Evolutionary conservation across 2,329 filamentous ascomycete species (phyloP).

Genomic region (Ophiostoma triangulosporum): DNA sequence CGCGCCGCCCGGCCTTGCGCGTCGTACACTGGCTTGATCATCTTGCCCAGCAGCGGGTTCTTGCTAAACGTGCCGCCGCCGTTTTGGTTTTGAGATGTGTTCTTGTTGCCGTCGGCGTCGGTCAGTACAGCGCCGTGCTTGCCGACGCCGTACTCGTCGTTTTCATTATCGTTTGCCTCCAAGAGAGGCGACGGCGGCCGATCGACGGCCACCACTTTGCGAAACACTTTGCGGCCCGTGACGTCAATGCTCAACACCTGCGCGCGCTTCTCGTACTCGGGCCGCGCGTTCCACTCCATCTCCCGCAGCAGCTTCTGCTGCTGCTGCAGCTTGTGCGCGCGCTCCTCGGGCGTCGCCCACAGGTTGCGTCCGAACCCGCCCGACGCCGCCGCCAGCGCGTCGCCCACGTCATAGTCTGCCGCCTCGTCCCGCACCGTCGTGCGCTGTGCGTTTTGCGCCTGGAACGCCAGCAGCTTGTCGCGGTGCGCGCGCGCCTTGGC

Average conservation of each 20-base stretch:
- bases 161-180: conserved; percentile 5
- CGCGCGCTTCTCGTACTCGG: conserved; percentile 78
- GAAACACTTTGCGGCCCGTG: conserved; percentile 61
- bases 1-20: conserved; percentile 21
- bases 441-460: conserved; percentile 70
- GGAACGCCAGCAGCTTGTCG: conserved; percentile 68
- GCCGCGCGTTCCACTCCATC: conserved; percentile 72
- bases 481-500: conserved; percentile 62
- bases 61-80: conserved; percentile 49
- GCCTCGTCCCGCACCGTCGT: conserved; percentile 84
- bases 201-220: conserved; percentile 52
- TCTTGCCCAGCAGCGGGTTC: conserved; percentile 49
- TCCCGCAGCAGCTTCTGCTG: conserved; percentile 76
- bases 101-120: conserved; percentile 24
- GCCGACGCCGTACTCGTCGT: conserved; percentile 18
- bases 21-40: conserved; percentile 52
- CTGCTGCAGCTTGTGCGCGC: conserved; percentile 68
- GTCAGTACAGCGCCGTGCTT: conserved; percentile 14
- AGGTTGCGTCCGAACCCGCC: conserved; percentile 4
- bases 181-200: conserved; percentile 37
- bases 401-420: conserved; percentile 40
- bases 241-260: conserved; percentile 79
- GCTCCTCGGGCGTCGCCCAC: conserved; percentile 76
- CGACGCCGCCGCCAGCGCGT: conserved; percentile 20
- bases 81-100: conserved; percentile 6